Percentiles rank a stretch among this genome's conserved stretches.
phyloP scores from a whole-genome alignment of 495 filamentous ascomycete genomes.

The Amorphotheca resinae region DNA sequence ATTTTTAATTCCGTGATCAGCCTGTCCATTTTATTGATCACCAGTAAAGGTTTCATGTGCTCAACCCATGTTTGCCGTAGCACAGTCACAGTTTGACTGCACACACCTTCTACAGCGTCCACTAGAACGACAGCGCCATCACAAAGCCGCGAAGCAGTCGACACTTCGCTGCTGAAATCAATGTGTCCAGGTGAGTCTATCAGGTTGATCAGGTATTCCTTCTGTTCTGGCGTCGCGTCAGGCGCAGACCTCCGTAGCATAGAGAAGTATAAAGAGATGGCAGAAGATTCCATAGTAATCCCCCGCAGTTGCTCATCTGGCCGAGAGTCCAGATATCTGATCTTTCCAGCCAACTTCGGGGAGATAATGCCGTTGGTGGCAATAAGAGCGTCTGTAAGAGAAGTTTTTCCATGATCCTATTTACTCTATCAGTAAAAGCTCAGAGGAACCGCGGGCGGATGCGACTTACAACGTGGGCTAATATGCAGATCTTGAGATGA shows the following conservation, averaged over 20 bases:
- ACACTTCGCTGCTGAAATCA: slow-evolving; percentile 97
- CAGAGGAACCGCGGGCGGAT: not conserved
- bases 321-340: slow-evolving; percentile 91
- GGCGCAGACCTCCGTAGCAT: slow-evolving; percentile 58
- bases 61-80: slow-evolving; percentile 93
- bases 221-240: slow-evolving; percentile 54
- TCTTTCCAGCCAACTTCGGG: slow-evolving; percentile 91
- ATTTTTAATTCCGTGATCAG: slow-evolving; percentile 88
- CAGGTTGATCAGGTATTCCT: slow-evolving; percentile 92
- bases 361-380: slow-evolving; percentile 99
- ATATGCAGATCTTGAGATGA: slow-evolving; percentile 71
- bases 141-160: slow-evolving; percentile 85
- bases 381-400: slow-evolving; percentile 89
- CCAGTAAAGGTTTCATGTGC: slow-evolving; percentile 83
- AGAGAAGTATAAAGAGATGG: slow-evolving; percentile 93
- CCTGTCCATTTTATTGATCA: slow-evolving; percentile 97
- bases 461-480: slow-evolving; percentile 80
- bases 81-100: slow-evolving; percentile 96
- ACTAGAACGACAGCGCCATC: slow-evolving; percentile 92
- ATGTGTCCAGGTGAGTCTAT: slow-evolving; percentile 98
- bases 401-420: slow-evolving; percentile 95
- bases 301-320: slow-evolving; percentile 94
- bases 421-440: not conserved
- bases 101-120: slow-evolving; percentile 97
- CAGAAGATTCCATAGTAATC: slow-evolving; percentile 99